Conservation (phyloP, 31 red algal species). For the Porphyra umbilicalis region DNA sequence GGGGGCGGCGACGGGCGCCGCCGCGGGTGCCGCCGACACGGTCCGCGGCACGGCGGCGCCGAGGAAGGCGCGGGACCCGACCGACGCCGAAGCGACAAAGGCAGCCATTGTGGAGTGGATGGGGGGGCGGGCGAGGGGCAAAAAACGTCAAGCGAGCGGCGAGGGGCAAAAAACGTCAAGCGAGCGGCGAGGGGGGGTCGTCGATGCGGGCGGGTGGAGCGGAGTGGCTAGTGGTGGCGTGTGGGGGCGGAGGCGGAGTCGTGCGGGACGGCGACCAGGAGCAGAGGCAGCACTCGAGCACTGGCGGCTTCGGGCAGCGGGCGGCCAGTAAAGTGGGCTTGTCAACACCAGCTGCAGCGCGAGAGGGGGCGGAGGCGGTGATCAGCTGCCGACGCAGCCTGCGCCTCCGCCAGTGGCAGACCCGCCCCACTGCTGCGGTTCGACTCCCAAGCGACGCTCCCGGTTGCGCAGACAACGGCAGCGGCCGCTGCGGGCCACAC, state of each 20-base stretch:
- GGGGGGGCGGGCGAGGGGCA: background rate
- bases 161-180: background rate
- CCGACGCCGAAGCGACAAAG: slow-evolving; percentile 13
- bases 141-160: background rate
- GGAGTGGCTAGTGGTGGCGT: background rate
- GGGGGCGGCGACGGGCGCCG: background rate
- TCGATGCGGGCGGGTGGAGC: background rate
- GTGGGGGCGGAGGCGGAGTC: too few relatives aligned
- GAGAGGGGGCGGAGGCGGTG: too few relatives aligned
- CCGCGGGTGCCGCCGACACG: background rate
- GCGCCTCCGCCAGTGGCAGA: too few relatives aligned
- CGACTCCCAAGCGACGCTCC: background rate
- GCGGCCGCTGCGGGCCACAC: background rate
- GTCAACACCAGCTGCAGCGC: too few relatives aligned
- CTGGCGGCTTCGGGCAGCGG: too few relatives aligned
- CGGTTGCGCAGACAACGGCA: background rate
- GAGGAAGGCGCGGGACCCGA: slow-evolving; percentile 21
- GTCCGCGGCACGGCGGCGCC: slow-evolving; percentile 19
- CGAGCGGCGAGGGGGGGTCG: background rate
- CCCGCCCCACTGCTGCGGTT: too few relatives aligned
- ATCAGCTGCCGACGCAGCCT: too few relatives aligned
- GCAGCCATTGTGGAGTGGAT: slow-evolving; percentile 13
- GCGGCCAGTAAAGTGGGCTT: too few relatives aligned
- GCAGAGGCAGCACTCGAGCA: too few relatives aligned
- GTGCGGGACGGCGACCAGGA: too few relatives aligned